These are phyloP conservation scores for Diaporthe helianthi DNA, from an alignment of 2,329 filamentous ascomycete species.

Conservation along the genomic window DNA sequence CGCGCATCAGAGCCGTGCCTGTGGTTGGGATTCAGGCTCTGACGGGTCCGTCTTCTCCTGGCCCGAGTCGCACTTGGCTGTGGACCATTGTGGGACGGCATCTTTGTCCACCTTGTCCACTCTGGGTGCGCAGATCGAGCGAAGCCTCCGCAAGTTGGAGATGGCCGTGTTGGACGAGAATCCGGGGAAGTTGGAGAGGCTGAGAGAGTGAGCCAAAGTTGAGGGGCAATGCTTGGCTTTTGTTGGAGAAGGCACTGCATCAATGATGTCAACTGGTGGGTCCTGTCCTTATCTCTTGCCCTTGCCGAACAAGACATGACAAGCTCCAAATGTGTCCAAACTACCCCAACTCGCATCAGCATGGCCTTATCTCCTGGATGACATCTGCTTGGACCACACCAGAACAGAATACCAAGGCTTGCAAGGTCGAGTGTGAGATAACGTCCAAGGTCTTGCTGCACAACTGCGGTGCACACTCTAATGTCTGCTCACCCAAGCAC, in stretches of 20 bases:
- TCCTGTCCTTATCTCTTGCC: not conserved
- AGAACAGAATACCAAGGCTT: no score
- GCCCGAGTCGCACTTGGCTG: conserved; percentile 7
- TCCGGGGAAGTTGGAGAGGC: conserved; percentile 15
- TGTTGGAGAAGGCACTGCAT: not conserved
- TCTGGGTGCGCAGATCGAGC: not conserved
- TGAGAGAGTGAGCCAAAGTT: not conserved
- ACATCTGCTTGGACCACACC: not conserved
- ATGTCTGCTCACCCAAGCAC: no score
- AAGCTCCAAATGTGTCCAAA: no score
- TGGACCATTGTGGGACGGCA: conserved; percentile 1
- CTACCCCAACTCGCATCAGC: no score
- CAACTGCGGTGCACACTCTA: no score
- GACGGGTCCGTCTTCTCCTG: conserved; percentile 26
- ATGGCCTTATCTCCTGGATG: not conserved
- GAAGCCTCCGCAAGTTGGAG: not conserved
- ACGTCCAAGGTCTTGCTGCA: not conserved
- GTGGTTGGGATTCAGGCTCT: conserved; percentile 32
- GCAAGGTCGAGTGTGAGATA: not conserved
- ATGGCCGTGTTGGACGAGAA: not conserved
- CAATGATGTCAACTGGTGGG: not conserved
- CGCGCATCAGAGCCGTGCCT: conserved; percentile 36
- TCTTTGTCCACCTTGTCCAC: not conserved
- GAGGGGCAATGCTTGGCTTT: not conserved
- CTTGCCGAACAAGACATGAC: no score